Conservation (phyloP, 129 eudicot species). For the Flaveria brownii region DNA sequence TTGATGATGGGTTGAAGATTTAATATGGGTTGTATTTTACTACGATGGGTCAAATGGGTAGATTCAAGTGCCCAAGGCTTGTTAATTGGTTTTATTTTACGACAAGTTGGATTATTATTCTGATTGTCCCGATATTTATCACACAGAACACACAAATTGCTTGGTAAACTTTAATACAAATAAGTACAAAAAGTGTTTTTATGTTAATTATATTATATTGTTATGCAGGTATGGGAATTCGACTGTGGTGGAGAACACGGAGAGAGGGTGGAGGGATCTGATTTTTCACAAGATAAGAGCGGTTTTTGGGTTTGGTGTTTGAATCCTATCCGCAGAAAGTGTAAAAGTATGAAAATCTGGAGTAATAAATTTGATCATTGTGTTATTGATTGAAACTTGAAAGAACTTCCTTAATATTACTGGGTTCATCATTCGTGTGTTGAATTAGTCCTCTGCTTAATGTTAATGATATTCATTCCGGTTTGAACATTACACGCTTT, state of each 20-base stretch:
- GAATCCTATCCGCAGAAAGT: background rate
- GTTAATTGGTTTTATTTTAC: too few relatives aligned
- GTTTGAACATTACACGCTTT: background rate
- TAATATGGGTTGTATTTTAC: background rate
- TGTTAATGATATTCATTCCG: background rate
- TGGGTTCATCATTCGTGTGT: constrained; percentile 25
- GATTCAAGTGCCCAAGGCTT: background rate
- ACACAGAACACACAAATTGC: background rate
- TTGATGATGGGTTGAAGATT: background rate
- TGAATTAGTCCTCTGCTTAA: background rate
- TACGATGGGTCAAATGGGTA: too few relatives aligned
- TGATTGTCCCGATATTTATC: background rate
- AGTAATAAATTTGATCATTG: constrained; percentile 21
- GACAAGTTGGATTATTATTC: background rate
- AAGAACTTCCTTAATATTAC: background rate
- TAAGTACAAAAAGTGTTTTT: too few relatives aligned
- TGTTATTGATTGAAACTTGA: background rate
- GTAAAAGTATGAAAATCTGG: constrained; percentile 27
- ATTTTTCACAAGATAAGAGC: constrained; percentile 85
- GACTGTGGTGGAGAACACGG: constrained; percentile 93
- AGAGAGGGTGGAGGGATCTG: constrained; percentile 93
- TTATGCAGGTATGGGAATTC: constrained; percentile 80
- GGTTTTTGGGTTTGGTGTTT: constrained; percentile 84
- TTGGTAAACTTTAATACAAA: background rate
- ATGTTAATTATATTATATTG: background rate